Conservation (phyloP, 257 asterid species). For the Ophiorrhiza pumila region DNA sequence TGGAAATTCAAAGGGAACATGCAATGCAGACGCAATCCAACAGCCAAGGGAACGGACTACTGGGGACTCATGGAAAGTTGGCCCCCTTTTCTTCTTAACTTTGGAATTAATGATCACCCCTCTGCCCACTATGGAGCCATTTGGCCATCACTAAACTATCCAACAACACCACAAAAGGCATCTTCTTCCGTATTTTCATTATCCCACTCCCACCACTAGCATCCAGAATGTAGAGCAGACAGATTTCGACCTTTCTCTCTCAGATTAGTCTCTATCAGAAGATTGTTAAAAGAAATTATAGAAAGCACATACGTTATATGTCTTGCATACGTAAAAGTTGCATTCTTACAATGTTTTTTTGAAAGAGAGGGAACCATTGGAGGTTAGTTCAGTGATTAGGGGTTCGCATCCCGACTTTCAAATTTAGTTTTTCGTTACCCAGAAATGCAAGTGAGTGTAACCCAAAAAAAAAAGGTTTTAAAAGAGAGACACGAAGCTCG, state of each 20-base stretch:
- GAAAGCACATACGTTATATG: constrained; percentile 22
- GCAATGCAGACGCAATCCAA: constrained; percentile 37
- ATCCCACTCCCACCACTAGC: constrained; percentile 18
- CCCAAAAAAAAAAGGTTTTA: too few relatives aligned
- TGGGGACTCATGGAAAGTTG: constrained; percentile 38
- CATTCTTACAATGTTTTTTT: neutral
- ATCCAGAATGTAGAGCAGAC: neutral
- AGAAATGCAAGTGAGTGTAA: too few relatives aligned
- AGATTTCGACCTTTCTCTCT: constrained; percentile 19
- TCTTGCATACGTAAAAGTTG: neutral
- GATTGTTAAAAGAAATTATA: constrained; percentile 25
- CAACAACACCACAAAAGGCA: constrained; percentile 19
- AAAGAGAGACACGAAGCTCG: too few relatives aligned
- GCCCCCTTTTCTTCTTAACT: constrained; percentile 32
- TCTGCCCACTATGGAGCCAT: constrained; percentile 21
- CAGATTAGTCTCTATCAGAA: constrained; percentile 34
- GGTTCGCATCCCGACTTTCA: too few relatives aligned
- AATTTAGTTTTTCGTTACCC: too few relatives aligned
- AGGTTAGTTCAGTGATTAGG: too few relatives aligned
- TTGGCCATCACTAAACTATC: constrained; percentile 15
- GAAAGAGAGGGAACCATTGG: too few relatives aligned
- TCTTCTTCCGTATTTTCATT: constrained; percentile 12
- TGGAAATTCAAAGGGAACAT: constrained; percentile 32
- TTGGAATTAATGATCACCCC: constrained; percentile 39
- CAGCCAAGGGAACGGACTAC: neutral